phyloP scores from a whole-genome alignment of 2,329 filamentous ascomycete species.

The Trichoderma pleuroti region DNA sequence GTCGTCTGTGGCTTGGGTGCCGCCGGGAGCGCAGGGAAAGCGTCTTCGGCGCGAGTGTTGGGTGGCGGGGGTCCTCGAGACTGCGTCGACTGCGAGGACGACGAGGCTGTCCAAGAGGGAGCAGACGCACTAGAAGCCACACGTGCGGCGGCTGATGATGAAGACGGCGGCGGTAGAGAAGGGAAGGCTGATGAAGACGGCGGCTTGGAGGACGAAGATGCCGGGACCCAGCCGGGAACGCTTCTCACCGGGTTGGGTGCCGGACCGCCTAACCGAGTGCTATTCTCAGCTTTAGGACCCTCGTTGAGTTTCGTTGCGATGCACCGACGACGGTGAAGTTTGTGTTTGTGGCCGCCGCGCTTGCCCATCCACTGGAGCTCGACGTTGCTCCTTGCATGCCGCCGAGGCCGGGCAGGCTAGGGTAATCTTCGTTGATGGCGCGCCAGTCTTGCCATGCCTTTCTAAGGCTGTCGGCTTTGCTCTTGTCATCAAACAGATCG shows the following conservation, averaged over 20 bases:
- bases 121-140: slow-evolving; percentile 22
- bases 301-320: slow-evolving; percentile 48
- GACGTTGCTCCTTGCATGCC: slow-evolving; percentile 62
- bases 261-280: slow-evolving; percentile 44
- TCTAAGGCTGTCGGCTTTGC: slow-evolving; percentile 68
- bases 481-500: slow-evolving; percentile 82
- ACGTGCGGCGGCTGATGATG: slow-evolving; percentile 23
- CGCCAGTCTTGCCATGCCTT: slow-evolving; percentile 94
- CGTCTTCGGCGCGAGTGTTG: slow-evolving; percentile 47
- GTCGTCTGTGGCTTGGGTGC: slow-evolving; percentile 66
- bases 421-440: slow-evolving; percentile 93
- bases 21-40: slow-evolving; percentile 78
- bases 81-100: slow-evolving; percentile 40
- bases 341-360: slow-evolving; percentile 58
- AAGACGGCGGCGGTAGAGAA: slow-evolving; percentile 36
- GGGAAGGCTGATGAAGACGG: slow-evolving; percentile 42
- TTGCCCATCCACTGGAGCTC: slow-evolving; percentile 56
- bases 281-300: slow-evolving; percentile 58
- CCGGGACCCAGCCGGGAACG: slow-evolving; percentile 27
- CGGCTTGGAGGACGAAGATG: slow-evolving; percentile 17
- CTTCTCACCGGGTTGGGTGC: slow-evolving; percentile 24
- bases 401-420: slow-evolving; percentile 72
- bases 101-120: slow-evolving; percentile 33
- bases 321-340: slow-evolving; percentile 37
- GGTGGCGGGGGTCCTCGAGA: background rate